Evolutionary conservation across 2,329 filamentous ascomycete genomes (phyloP).

Genomic region (Colletotrichum karsti): DNA sequence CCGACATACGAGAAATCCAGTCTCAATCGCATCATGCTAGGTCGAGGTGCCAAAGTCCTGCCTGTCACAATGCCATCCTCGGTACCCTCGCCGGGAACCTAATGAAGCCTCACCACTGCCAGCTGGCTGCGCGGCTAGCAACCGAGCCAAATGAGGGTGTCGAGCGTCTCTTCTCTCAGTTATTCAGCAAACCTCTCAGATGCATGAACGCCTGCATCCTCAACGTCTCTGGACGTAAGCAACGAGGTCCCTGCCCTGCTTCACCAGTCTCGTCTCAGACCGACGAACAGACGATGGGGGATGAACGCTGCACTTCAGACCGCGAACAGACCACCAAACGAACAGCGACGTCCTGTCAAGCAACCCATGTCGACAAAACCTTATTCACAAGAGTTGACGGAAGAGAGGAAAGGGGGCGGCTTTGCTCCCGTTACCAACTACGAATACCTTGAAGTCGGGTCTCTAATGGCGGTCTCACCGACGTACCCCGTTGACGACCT

Average conservation of each 20-base stretch:
- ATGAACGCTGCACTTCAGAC: constrained; percentile 20
- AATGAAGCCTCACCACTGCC: neutral
- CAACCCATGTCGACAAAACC: constrained; percentile 22
- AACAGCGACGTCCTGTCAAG: constrained; percentile 20
- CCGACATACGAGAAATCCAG: neutral
- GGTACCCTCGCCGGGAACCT: neutral
- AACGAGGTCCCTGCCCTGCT: neutral
- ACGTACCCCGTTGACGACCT: neutral
- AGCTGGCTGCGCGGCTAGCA: neutral
- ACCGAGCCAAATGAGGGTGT: neutral
- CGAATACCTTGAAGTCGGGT: neutral
- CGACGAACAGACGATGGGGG: constrained; percentile 18
- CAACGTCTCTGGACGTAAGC: constrained; percentile 1
- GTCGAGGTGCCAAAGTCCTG: neutral
- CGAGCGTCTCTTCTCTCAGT: neutral
- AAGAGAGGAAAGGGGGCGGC: neutral
- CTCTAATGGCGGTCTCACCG: neutral
- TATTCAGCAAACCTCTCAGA: neutral
- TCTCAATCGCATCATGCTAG: neutral
- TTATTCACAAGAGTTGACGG: constrained; percentile 5
- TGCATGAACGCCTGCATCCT: constrained; percentile 14
- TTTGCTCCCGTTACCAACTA: neutral
- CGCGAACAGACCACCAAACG: constrained; percentile 19
- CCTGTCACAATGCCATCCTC: neutral
- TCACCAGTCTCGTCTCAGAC: neutral